Evolutionary conservation across 2,329 filamentous ascomycete genomes (phyloP).

Genomic region (Triangularia setosa): DNA sequence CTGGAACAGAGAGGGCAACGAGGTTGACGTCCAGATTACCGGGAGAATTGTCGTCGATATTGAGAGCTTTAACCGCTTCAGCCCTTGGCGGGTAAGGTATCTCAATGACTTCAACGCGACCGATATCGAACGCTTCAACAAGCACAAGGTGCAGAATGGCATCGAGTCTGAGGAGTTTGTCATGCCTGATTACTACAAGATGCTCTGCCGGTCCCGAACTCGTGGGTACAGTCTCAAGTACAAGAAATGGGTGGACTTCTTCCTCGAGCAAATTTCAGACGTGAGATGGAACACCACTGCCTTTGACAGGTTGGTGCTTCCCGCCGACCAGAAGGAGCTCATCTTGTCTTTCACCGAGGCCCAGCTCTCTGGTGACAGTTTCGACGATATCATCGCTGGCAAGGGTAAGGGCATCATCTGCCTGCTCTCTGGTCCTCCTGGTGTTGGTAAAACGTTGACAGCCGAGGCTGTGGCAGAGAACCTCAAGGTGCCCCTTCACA

Average conservation of each 20-base stretch:
- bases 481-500: slow-evolving; percentile 47
- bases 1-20: slow-evolving; percentile 34
- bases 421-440: slow-evolving; percentile 45
- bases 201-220: slow-evolving; percentile 32
- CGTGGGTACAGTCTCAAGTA: slow-evolving; percentile 48
- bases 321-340: slow-evolving; percentile 47
- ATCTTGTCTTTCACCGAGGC: slow-evolving; percentile 48
- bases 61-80: slow-evolving; percentile 35
- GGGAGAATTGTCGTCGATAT: slow-evolving; percentile 40
- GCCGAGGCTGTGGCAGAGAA: slow-evolving; percentile 49
- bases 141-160: slow-evolving; percentile 23
- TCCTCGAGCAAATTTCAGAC: slow-evolving; percentile 41
- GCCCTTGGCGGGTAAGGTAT: slow-evolving; percentile 31
- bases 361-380: slow-evolving; percentile 41
- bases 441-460: slow-evolving; percentile 49
- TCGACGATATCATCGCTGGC: slow-evolving; percentile 51
- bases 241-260: slow-evolving; percentile 48
- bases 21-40: slow-evolving; percentile 30
- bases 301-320: slow-evolving; percentile 48
- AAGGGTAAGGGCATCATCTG: slow-evolving; percentile 51
- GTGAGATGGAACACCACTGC: slow-evolving; percentile 47
- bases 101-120: slow-evolving; percentile 33
- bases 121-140: slow-evolving; percentile 31
- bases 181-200: slow-evolving; percentile 32
- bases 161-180: slow-evolving; percentile 23